phyloP scores from a whole-genome alignment of 2,329 filamentous ascomycete species.

The Microdochium nivale region DNA sequence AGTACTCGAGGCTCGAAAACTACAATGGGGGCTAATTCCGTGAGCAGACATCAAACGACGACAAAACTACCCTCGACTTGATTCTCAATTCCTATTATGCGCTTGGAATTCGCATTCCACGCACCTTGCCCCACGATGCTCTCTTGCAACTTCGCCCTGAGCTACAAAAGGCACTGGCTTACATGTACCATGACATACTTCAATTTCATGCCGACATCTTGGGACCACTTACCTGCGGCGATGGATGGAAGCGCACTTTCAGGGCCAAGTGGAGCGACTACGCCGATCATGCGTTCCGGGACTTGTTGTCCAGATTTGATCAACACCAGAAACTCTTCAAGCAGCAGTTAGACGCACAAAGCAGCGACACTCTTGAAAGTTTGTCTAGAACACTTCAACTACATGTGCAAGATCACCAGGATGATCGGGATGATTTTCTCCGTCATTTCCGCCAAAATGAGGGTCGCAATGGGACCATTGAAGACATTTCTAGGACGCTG shows the following conservation, averaged over 20 bases:
- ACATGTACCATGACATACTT: constrained; percentile 14
- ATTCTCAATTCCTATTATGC: constrained; percentile 11
- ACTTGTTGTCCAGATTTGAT: constrained; percentile 2
- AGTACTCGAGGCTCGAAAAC: not conserved
- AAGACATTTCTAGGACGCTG: constrained; percentile 2
- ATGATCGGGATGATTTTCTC: constrained; percentile 3
- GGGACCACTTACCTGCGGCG: constrained; percentile 5
- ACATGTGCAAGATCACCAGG: constrained; percentile 6
- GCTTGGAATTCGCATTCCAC: constrained; percentile 10
- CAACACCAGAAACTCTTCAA: constrained; percentile 4
- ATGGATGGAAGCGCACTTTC: constrained; percentile 7
- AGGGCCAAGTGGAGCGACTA: constrained; percentile 9
- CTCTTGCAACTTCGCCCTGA: constrained; percentile 7
- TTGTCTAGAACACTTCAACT: constrained; percentile 4
- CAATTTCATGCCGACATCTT: constrained; percentile 10
- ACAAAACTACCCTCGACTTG: constrained; percentile 4
- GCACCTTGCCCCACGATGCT: constrained; percentile 2
- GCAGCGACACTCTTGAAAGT: constrained; percentile 2
- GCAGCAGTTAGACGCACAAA: constrained; percentile 2
- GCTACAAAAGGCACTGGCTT: constrained; percentile 9
- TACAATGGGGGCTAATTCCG: not conserved
- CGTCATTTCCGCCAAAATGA: no score
- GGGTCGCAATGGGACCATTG: constrained; percentile 2
- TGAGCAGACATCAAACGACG: constrained; percentile 7
- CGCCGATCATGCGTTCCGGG: constrained; percentile 1